A percentile compares a stretch with the other conserved stretches of the same genome.
Conservation (phyloP, 2,329 filamentous ascomycete genomes). For the Didymella exigua region DNA sequence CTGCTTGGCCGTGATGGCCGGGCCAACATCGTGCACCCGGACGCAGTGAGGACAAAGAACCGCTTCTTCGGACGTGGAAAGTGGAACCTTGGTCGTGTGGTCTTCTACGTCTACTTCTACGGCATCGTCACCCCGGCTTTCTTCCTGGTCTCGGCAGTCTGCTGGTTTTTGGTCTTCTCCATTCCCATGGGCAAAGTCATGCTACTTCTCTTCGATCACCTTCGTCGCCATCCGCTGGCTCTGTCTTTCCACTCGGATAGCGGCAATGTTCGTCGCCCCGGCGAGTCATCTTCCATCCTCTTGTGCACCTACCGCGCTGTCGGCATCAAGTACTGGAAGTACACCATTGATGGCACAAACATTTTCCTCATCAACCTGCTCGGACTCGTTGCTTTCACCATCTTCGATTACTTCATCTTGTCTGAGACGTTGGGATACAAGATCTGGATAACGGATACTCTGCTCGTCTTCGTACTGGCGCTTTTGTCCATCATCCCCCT, state of each 20-base stretch:
- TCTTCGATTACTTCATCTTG: slow-evolving; percentile 88
- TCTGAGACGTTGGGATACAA: slow-evolving; percentile 71
- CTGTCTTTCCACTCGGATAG: slow-evolving; percentile 90
- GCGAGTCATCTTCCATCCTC: slow-evolving; percentile 80
- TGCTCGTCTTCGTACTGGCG: slow-evolving; percentile 82
- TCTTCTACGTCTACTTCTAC: slow-evolving; percentile 98
- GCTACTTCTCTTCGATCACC: slow-evolving; percentile 84
- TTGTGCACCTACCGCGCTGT: slow-evolving; percentile 97
- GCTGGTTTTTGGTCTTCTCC: slow-evolving; percentile 96
- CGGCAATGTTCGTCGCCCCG: slow-evolving; percentile 71
- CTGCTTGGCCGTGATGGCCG: slow-evolving; percentile 73
- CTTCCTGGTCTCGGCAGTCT: slow-evolving; percentile 82
- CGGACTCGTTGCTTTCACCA: slow-evolving; percentile 89
- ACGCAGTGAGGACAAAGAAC: slow-evolving; percentile 66
- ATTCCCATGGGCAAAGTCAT: slow-evolving; percentile 99
- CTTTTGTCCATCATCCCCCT: slow-evolving; percentile 93
- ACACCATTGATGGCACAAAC: slow-evolving; percentile 97
- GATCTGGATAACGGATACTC: slow-evolving; percentile 76
- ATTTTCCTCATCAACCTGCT: slow-evolving; percentile 99
- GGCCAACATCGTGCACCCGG: slow-evolving; percentile 50
- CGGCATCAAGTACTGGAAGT: slow-evolving; percentile 97
- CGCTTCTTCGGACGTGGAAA: slow-evolving; percentile 92
- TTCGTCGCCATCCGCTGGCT: slow-evolving; percentile 89
- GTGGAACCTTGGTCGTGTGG: slow-evolving; percentile 92
- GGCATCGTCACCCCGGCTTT: slow-evolving; percentile 85